Percentiles rank a stretch among this genome's conserved stretches.
Evolutionary conservation across 2,329 filamentous ascomycete species (phyloP).

Genomic region (Trichoderma breve): DNA sequence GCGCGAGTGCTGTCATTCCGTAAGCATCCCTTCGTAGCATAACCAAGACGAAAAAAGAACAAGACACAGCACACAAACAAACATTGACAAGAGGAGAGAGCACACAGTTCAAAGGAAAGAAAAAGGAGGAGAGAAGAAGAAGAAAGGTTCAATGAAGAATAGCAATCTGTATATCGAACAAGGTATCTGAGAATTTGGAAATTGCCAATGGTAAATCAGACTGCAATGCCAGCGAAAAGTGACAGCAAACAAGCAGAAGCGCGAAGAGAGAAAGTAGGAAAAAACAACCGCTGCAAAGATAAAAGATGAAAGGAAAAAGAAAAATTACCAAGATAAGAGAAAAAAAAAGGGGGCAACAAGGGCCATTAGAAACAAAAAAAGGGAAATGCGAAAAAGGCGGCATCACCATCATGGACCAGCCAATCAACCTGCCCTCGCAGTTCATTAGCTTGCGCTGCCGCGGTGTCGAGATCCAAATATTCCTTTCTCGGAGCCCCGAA

Average conservation of each 20-base stretch:
- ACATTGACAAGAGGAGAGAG: conserved; percentile 4
- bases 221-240: conserved; percentile 8
- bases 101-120: conserved; percentile 3
- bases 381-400: conserved; percentile 28
- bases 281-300: conserved; percentile 21
- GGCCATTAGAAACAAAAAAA: conserved; percentile 42
- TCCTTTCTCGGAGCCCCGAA: conserved; percentile 28
- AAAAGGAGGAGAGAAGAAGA: conserved; percentile 5
- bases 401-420: conserved; percentile 51
- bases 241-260: conserved; percentile 20
- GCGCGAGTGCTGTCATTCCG: not conserved
- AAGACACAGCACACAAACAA: not conserved
- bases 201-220: conserved; percentile 25
- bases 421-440: conserved; percentile 44
- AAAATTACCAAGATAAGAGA: conserved; percentile 21
- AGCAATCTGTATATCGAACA: conserved; percentile 55
- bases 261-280: conserved; percentile 18
- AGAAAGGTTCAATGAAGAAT: conserved; percentile 16
- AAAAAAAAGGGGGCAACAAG: conserved; percentile 37
- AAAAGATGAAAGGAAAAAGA: not conserved
- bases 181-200: conserved; percentile 50
- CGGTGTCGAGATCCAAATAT: conserved; percentile 32
- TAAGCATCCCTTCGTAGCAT: not conserved
- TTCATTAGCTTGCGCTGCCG: conserved; percentile 44
- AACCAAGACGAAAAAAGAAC: not conserved